Base-by-base conservation (phyloP, 2,329 filamentous ascomycete species). In the Aspergillus jensenii region DNA sequence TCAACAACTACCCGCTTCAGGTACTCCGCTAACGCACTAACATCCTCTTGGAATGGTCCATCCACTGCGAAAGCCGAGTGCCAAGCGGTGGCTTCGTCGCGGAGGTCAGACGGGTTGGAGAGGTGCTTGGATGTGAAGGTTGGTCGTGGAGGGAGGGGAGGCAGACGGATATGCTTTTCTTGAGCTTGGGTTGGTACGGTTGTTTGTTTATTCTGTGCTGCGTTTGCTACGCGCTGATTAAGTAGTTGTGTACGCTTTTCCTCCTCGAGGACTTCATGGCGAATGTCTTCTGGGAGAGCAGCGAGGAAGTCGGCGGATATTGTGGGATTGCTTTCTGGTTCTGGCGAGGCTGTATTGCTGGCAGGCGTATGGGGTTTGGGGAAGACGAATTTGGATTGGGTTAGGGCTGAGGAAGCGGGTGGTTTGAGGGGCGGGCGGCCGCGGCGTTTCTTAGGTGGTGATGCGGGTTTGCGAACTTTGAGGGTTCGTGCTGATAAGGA, bases 271-370 rank as follows among this genome's bases (percentile, higher is more conserved):
- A 98, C 82, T 74, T 98, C 93, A 15, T 78, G 80, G 12, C 90
- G 86, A 47, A 96, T 84, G 47, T 96, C 90, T 63, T 90, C 87
- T 0, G 93, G 93, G 1, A 98, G 79, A 15, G 92, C 91, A 1
- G 88, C 86, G 3, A 98, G 85, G 67, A 97, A 93, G 0, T 87
- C 86, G 0, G 84, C 79, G 58, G 91, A 88, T 3, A 91, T 72
- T 48, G 71, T 65, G 37, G 62, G 57, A 7, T 6, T 64, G 71
- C 33, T 72, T 72, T 67, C 66, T 58, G 66, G 6, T 59, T 56
- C 25, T 21, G 47, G 23, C 14, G 6, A 19, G 25, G n/a, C 11
- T 33, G 15, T 58, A 55, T n/a, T 60, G 52, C 51, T 23, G 45
- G 64, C 56, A 41, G 62, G 43, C 41, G 59, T 58, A 15, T 62